A percentile compares a stretch with the other conserved stretches of the same genome.
Evolutionary conservation across 805 yeast species (phyloP).

Genomic region (Maudiozyma pseudohumilis): DNA sequence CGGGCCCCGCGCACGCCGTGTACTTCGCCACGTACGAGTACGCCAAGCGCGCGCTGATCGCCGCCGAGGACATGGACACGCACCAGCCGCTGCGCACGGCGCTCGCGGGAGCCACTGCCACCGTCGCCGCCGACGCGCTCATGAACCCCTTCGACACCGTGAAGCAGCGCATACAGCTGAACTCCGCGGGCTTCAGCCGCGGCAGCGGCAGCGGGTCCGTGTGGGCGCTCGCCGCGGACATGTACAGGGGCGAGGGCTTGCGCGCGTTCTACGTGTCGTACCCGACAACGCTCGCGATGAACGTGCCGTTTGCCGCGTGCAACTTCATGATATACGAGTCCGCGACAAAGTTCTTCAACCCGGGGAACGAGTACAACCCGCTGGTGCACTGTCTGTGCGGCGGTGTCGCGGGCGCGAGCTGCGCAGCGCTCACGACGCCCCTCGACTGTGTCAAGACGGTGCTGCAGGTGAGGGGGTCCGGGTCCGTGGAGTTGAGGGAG

Average conservation of each 20-base stretch:
- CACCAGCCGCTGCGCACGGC: constrained; percentile 77
- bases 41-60: constrained; percentile 35
- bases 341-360: constrained; percentile 68
- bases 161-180: constrained; percentile 86
- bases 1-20: constrained; percentile 99
- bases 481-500: constrained; percentile 31
- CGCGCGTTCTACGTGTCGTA: constrained; percentile 84
- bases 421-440: constrained; percentile 93
- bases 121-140: constrained; percentile 85
- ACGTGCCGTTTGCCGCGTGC: constrained; percentile 89
- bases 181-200: too few relatives aligned
- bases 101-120: constrained; percentile 82
- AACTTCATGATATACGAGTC: constrained; percentile 91
- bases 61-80: constrained; percentile 27
- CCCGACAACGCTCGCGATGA: constrained; percentile 87
- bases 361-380: constrained; percentile 72
- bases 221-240: constrained; percentile 28
- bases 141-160: constrained; percentile 97
- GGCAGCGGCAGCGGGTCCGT: constrained; percentile 16
- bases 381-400: constrained; percentile 87
- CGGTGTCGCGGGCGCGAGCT: constrained; percentile 87
- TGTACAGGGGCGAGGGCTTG: constrained; percentile 56
- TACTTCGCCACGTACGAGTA: constrained; percentile 91
- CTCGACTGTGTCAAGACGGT: constrained; percentile 88
- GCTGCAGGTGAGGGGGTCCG: constrained; percentile 66